Conservation (phyloP, 2,329 filamentous ascomycete genomes). For the Fusarium illudens region DNA sequence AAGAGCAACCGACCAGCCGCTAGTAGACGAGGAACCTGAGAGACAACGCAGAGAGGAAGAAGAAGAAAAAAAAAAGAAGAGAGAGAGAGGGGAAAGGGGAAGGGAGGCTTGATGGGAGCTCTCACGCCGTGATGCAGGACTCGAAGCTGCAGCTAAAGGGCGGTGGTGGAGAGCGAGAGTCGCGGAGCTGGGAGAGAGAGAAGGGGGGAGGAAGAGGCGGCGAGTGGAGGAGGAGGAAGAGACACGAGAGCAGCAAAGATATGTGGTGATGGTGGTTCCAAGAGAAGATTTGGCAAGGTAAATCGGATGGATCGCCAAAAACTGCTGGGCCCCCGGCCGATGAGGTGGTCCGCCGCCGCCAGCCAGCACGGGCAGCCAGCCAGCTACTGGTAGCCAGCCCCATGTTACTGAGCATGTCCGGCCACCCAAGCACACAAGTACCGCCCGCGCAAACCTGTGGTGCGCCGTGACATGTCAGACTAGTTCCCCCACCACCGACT, state of each 20-base stretch:
- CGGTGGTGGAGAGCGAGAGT: slow-evolving; percentile 33
- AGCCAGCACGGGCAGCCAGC: neutral
- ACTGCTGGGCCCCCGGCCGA: slow-evolving; percentile 40
- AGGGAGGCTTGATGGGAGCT: slow-evolving; percentile 33
- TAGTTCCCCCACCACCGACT: slow-evolving; percentile 29
- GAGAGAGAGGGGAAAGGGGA: slow-evolving; percentile 27
- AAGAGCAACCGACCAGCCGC: slow-evolving; percentile 40
- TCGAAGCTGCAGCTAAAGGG: slow-evolving; percentile 30
- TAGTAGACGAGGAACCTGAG: slow-evolving; percentile 37
- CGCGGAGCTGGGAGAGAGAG: slow-evolving; percentile 29
- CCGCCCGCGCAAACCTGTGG: slow-evolving; percentile 22
- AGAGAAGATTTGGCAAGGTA: slow-evolving; percentile 46
- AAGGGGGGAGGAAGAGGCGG: slow-evolving; percentile 29
- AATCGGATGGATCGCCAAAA: slow-evolving; percentile 44
- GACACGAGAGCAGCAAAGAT: slow-evolving; percentile 18
- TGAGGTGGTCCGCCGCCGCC: slow-evolving; percentile 33
- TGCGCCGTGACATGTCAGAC: slow-evolving; percentile 34
- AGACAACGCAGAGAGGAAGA: slow-evolving; percentile 23
- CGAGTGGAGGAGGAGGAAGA: slow-evolving; percentile 26
- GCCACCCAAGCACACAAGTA: slow-evolving; percentile 30
- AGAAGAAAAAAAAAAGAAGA: slow-evolving; percentile 20
- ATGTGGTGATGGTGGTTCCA: slow-evolving; percentile 44
- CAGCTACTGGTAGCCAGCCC: slow-evolving; percentile 26
- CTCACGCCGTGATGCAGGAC: slow-evolving; percentile 37
- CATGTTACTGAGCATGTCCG: slow-evolving; percentile 36